Evolutionary conservation across 164 flowering plant genomes (phyloP).

Genomic region (Piper longum): DNA sequence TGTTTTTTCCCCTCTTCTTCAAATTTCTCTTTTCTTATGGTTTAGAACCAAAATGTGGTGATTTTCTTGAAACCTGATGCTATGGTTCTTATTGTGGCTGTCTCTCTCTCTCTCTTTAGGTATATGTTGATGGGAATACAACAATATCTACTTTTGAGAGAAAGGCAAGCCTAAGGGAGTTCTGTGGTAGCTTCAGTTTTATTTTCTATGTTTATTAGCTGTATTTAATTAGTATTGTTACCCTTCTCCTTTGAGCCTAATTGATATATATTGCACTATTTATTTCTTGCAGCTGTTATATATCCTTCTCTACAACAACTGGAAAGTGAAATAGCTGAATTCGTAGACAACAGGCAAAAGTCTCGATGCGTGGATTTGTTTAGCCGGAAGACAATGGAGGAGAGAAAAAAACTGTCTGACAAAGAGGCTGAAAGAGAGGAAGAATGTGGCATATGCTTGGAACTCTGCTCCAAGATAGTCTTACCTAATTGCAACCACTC

Average conservation of each 20-base stretch:
- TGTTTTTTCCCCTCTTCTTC: background rate
- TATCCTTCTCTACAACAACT: constrained; percentile 74
- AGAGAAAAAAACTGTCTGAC: constrained; percentile 17
- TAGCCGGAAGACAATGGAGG: constrained; percentile 29
- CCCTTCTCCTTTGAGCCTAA: background rate
- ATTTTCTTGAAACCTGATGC: background rate
- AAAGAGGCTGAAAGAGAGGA: constrained; percentile 63
- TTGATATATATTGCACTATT: background rate
- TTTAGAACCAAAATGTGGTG: background rate
- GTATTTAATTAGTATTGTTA: background rate
- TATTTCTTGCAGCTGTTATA: constrained; percentile 46
- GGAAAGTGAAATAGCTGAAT: constrained; percentile 36
- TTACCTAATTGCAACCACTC: constrained; percentile 86
- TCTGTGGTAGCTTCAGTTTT: constrained; percentile 3
- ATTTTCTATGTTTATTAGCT: background rate
- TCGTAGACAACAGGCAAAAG: constrained; percentile 17
- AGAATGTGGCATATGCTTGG: constrained; percentile 86
- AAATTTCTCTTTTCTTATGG: background rate
- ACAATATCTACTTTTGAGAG: constrained; percentile 5
- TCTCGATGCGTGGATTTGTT: constrained; percentile 9
- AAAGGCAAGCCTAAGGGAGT: constrained; percentile 11
- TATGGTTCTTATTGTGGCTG: background rate
- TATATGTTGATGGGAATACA: constrained; percentile 6
- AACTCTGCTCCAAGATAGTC: constrained; percentile 69
- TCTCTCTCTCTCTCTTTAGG: constrained; percentile 1